These are phyloP conservation scores for Soucietia sequanensis DNA, from an alignment of 805 yeast species.

Conservation along the genomic window DNA sequence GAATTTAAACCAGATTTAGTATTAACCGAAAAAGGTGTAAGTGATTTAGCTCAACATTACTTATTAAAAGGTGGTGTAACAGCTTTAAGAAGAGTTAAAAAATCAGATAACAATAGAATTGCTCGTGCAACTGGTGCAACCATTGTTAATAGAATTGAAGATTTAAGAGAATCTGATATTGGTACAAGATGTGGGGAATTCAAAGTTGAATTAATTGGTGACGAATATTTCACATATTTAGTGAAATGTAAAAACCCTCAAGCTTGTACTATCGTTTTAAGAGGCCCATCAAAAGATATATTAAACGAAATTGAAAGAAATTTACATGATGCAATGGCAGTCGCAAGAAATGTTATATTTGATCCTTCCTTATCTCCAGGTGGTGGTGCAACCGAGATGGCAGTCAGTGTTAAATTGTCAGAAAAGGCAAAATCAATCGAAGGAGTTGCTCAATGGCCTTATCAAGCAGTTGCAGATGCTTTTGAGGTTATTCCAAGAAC, in stretches of 20 bases:
- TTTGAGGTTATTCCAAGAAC: conserved; percentile 98
- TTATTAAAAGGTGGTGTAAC: conserved; percentile 90
- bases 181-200: conserved; percentile 89
- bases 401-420: conserved; percentile 81
- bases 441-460: conserved; percentile 98
- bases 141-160: conserved; percentile 93
- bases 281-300: conserved; percentile 97
- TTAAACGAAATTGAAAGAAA: conserved; percentile 95
- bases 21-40: conserved; percentile 96
- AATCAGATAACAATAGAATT: conserved; percentile 93
- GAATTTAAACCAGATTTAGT: conserved; percentile 90
- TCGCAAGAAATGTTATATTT: conserved; percentile 88
- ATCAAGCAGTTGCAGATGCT: conserved; percentile 98
- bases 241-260: conserved; percentile 79
- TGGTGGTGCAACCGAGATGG: conserved; percentile 99
- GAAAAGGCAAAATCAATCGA: conserved; percentile 90
- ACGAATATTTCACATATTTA: conserved; percentile 89
- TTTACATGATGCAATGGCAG: conserved; percentile 98
- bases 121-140: conserved; percentile 98
- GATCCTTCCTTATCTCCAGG: conserved; percentile 97
- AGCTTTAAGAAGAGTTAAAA: conserved; percentile 90
- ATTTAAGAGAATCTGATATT: conserved; percentile 83
- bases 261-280: conserved; percentile 88
- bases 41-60: conserved; percentile 96
- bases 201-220: conserved; percentile 93